Evolutionary conservation across 2,329 filamentous ascomycete genomes (phyloP).

Genomic region (Cordyceps farinosa): DNA sequence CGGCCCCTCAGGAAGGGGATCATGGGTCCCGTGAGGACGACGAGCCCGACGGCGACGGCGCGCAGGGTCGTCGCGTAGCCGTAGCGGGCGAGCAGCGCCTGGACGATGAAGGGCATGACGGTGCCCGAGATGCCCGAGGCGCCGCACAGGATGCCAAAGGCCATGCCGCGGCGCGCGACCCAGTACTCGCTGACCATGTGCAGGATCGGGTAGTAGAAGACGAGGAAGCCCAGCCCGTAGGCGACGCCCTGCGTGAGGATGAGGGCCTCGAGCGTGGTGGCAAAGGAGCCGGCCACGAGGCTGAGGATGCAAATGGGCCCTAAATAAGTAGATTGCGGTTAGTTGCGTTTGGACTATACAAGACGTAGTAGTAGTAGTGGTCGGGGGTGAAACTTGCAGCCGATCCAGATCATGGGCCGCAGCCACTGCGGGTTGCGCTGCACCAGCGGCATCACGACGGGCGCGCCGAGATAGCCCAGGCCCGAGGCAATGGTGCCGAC

Average conservation of each 20-base stretch:
- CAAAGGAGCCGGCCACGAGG: conserved; percentile 34
- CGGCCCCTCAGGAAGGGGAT: conserved; percentile 38
- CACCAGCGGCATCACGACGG: conserved; percentile 24
- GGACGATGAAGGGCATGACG: conserved; percentile 37
- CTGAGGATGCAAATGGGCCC: conserved; percentile 35
- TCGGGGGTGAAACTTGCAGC: background rate
- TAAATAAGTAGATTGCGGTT: background rate
- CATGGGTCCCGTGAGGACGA: conserved; percentile 36
- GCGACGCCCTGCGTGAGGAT: conserved; percentile 39
- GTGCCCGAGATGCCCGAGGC: conserved; percentile 30
- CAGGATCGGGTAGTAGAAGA: conserved; percentile 36
- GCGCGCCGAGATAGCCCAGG: conserved; percentile 27
- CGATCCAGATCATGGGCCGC: conserved; percentile 20
- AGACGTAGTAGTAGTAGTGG: background rate
- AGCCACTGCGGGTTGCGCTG: conserved; percentile 18
- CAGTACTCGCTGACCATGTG: conserved; percentile 40
- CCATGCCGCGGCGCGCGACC: conserved; percentile 36
- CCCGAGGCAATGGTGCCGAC: conserved; percentile 27
- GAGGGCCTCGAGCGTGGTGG: conserved; percentile 29
- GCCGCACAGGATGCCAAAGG: conserved; percentile 32
- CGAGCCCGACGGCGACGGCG: conserved; percentile 33
- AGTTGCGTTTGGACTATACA: background rate
- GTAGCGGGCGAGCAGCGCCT: conserved; percentile 34
- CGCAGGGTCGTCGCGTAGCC: conserved; percentile 36
- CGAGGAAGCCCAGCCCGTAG: conserved; percentile 38